These are phyloP conservation scores for Saccharomycopsis synnaedendra DNA, from an alignment of 805 yeast species.

Conservation along the genomic window DNA sequence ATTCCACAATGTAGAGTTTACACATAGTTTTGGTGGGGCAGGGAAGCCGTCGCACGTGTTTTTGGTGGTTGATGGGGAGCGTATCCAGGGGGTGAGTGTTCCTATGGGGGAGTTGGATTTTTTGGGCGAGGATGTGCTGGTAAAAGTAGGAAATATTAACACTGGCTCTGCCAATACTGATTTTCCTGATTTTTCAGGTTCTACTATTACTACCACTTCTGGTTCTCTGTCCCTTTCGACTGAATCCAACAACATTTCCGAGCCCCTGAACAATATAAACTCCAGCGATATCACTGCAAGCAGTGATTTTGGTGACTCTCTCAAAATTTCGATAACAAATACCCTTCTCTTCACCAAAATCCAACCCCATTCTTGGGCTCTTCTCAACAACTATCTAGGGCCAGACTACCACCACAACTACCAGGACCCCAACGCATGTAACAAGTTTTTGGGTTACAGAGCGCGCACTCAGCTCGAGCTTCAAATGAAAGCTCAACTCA, in stretches of 20 bases:
- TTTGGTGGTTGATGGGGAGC: conserved; percentile 39
- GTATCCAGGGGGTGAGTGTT: conserved; percentile 22
- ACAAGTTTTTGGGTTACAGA: conserved; percentile 28
- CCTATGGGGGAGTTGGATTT: conserved; percentile 10
- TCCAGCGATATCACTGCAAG: too few species aligned
- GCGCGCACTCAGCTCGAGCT: conserved; percentile 26
- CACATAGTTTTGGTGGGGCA: conserved; percentile 7
- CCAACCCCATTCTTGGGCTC: conserved; percentile 40
- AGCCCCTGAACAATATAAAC: too few species aligned
- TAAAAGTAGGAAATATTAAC: conserved; percentile 12
- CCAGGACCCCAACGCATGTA: conserved; percentile 27
- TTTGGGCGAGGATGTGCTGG: conserved; percentile 6
- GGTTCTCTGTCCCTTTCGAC: too few species aligned
- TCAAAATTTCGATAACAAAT: conserved; percentile 18
- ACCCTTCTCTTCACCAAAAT: conserved; percentile 28
- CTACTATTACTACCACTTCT: too few species aligned
- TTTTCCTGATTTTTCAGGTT: too few species aligned
- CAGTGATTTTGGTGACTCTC: not conserved
- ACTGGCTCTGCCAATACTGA: not conserved
- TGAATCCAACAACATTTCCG: too few species aligned
- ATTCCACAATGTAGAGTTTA: conserved; percentile 21
- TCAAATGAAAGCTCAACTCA: conserved; percentile 18
- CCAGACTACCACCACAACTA: conserved; percentile 38
- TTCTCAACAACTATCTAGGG: conserved; percentile 34
- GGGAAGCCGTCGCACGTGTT: conserved; percentile 27